Conservation (phyloP, 805 yeast species). For the Wickerhamiella musiphila region DNA sequence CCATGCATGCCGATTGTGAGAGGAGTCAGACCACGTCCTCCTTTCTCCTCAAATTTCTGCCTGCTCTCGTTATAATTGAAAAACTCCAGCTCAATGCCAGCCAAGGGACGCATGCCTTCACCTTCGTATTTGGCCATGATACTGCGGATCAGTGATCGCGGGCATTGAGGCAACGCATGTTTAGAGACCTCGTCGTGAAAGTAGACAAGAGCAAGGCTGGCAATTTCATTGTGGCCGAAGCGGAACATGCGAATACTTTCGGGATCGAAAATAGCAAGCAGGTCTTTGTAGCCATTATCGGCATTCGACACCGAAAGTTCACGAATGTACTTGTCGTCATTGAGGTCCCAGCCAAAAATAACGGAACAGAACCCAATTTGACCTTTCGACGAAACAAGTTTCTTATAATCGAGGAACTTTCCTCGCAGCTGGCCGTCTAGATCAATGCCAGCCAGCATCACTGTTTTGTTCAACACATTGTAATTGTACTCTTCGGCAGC, state of each 20-base stretch:
- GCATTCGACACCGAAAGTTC: slow-evolving; percentile 17
- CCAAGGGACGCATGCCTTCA: slow-evolving; percentile 4
- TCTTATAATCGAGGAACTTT: slow-evolving; percentile 18
- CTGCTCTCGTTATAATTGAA: slow-evolving; percentile 17
- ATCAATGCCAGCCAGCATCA: slow-evolving; percentile 22
- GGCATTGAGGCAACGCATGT: slow-evolving; percentile 18
- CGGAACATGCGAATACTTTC: slow-evolving; percentile 14
- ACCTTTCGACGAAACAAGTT: slow-evolving; percentile 14
- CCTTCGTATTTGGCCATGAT: slow-evolving; percentile 6
- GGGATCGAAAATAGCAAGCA: slow-evolving; percentile 17
- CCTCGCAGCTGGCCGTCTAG: slow-evolving; percentile 23
- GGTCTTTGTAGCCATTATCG: slow-evolving; percentile 19
- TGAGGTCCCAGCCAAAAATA: slow-evolving; percentile 23
- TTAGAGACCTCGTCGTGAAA: slow-evolving; percentile 14
- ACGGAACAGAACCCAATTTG: slow-evolving; percentile 23
- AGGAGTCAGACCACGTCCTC: slow-evolving; percentile 10
- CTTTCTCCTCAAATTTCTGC: neutral
- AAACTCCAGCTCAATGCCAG: slow-evolving; percentile 23
- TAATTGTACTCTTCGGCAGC: too few relatives aligned
- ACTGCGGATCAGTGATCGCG: slow-evolving; percentile 16
- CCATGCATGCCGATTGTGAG: slow-evolving; percentile 23
- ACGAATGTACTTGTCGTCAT: slow-evolving; percentile 17
- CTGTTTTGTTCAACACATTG: too few relatives aligned
- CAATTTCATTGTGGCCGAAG: slow-evolving; percentile 15
- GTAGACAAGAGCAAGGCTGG: slow-evolving; percentile 17